These are phyloP conservation scores for Berberis vulgaris DNA, from an alignment of 164 flowering plant species.

Conservation along the genomic window DNA sequence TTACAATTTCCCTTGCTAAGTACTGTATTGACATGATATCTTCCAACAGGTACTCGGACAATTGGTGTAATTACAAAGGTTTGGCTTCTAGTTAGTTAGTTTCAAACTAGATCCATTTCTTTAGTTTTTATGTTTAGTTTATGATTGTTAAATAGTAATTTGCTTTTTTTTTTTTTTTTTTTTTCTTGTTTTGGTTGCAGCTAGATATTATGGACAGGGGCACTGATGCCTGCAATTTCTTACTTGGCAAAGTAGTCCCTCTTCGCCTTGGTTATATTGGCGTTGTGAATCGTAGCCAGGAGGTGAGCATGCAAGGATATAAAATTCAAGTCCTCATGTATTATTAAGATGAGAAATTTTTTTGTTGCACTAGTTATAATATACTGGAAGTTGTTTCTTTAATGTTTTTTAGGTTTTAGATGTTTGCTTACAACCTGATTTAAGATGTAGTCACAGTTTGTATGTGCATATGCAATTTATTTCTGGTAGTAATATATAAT, in stretches of 20 bases:
- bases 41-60: constrained; percentile 37
- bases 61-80: constrained; percentile 62
- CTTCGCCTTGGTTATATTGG: constrained; percentile 53
- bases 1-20: neutral
- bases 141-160: neutral
- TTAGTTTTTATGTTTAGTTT: neutral
- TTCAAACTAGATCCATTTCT: neutral
- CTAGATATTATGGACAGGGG: constrained; percentile 57
- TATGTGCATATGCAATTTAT: no score
- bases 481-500: no score
- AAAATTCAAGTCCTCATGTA: no score
- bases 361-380: no score
- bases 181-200: constrained; percentile 25
- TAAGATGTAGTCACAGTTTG: no score
- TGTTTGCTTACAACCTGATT: no score
- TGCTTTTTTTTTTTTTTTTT: neutral
- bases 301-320: constrained; percentile 22
- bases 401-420: no score
- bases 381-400: no score
- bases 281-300: constrained; percentile 52
- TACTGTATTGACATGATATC: constrained; percentile 2
- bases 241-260: constrained; percentile 55
- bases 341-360: no score
- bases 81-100: neutral
- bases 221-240: constrained; percentile 42